Percentiles rank a stretch among this genome's conserved stretches.
These are phyloP conservation scores for Calonectria henricotiae DNA, from an alignment of 2,329 filamentous ascomycete species.

Conservation along the genomic window DNA sequence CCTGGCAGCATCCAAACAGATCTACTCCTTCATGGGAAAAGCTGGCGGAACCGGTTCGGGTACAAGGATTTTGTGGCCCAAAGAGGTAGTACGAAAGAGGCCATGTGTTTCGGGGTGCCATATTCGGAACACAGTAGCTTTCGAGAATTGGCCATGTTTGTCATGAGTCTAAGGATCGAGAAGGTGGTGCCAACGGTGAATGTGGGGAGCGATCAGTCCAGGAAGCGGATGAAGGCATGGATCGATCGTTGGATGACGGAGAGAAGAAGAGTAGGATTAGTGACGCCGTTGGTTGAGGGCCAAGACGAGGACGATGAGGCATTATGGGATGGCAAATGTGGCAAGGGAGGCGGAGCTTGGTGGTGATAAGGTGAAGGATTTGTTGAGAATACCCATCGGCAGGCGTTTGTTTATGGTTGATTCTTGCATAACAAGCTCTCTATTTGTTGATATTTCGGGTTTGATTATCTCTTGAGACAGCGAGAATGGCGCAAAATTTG, in stretches of 20 bases:
- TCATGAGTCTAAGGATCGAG: constrained; percentile 89
- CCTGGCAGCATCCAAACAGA: constrained; percentile 68
- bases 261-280: constrained; percentile 70
- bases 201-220: constrained; percentile 72
- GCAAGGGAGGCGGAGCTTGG: constrained; percentile 60
- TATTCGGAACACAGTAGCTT: constrained; percentile 98
- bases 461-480: constrained; percentile 6
- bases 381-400: constrained; percentile 7
- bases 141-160: constrained; percentile 93
- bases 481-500: constrained; percentile 27
- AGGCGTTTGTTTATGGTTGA: not conserved
- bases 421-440: not conserved
- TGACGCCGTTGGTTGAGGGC: constrained; percentile 63
- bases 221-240: constrained; percentile 77
- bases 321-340: constrained; percentile 61
- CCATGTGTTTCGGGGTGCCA: constrained; percentile 92
- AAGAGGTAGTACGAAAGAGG: constrained; percentile 85
- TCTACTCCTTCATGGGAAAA: constrained; percentile 71
- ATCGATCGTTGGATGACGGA: constrained; percentile 76
- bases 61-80: constrained; percentile 84
- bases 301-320: constrained; percentile 56
- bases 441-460: constrained; percentile 2
- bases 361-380: constrained; percentile 52
- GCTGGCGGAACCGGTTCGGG: constrained; percentile 84
- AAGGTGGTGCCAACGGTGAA: constrained; percentile 96